These are phyloP conservation scores for Dalechampia spathulata DNA, from an alignment of 441 rosid genomes.

Conservation along the genomic window DNA sequence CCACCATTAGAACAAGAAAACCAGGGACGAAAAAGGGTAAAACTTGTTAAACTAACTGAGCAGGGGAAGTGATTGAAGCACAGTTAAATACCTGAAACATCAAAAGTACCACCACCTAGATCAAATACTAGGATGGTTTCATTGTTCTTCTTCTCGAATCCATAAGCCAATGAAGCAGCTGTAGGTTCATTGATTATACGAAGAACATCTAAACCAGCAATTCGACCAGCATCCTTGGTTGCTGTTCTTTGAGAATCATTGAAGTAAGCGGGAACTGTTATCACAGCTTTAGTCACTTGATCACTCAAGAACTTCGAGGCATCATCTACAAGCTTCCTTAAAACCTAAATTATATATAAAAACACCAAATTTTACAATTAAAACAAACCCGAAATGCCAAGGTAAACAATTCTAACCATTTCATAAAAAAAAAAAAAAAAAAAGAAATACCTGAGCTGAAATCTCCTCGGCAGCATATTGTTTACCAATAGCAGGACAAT, in stretches of 20 bases:
- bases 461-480: slow-evolving; percentile 91
- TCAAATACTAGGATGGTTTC: slow-evolving; percentile 93
- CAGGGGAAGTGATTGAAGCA: background rate
- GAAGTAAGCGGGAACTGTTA: slow-evolving; percentile 96
- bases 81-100: slow-evolving; percentile 56
- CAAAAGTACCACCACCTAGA: slow-evolving; percentile 97
- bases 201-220: slow-evolving; percentile 92
- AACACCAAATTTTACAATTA: too few relatives aligned
- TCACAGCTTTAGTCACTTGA: slow-evolving; percentile 86
- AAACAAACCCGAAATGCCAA: too few relatives aligned
- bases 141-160: slow-evolving; percentile 84
- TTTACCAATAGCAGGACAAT: slow-evolving; percentile 83
- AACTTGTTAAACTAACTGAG: too few relatives aligned
- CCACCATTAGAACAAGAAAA: background rate
- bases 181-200: slow-evolving; percentile 96
- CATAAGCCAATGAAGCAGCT: slow-evolving; percentile 96
- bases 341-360: slow-evolving; percentile 35
- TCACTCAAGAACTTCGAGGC: slow-evolving; percentile 93
- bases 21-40: too few relatives aligned
- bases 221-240: slow-evolving; percentile 96
- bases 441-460: slow-evolving; percentile 72
- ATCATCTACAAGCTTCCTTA: slow-evolving; percentile 97
- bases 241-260: slow-evolving; percentile 97
- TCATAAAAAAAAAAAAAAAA: background rate
- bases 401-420: too few relatives aligned